Conservation (phyloP, 2,329 filamentous ascomycete genomes). For the Ascocoryne sarcoides region DNA sequence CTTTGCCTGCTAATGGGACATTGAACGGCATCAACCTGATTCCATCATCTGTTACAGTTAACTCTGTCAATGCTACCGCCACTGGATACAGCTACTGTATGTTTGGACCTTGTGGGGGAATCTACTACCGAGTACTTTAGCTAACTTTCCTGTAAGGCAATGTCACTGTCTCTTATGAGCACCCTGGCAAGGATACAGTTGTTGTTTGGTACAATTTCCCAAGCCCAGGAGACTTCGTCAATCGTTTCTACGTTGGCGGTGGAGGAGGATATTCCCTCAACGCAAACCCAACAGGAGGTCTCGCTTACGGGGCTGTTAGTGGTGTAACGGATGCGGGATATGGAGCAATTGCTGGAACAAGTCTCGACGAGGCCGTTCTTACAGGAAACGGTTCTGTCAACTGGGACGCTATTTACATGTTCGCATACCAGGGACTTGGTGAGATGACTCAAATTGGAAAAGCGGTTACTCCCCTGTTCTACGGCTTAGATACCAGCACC, state of each 20-base stretch:
- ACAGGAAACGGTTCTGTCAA: conserved; percentile 41
- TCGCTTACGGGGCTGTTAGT: conserved; percentile 33
- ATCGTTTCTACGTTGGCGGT: background rate
- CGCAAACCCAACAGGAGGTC: conserved; percentile 31
- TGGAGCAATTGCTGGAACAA: conserved; percentile 32
- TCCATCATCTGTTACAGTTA: conserved; percentile 34
- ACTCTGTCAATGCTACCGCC: conserved; percentile 30
- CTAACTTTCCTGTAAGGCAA: too few relatives aligned
- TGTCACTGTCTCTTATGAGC: conserved; percentile 24
- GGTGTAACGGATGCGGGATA: conserved; percentile 37
- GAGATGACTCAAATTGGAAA: conserved; percentile 38
- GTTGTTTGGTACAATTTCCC: conserved; percentile 30
- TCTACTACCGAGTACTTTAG: too few relatives aligned
- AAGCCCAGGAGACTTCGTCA: conserved; percentile 9
- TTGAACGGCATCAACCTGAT: conserved; percentile 34
- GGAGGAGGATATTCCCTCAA: conserved; percentile 31
- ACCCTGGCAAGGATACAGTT: conserved; percentile 23
- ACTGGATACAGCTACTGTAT: too few relatives aligned
- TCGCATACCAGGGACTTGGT: conserved; percentile 40
- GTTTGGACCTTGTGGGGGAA: too few relatives aligned
- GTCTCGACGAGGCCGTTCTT: conserved; percentile 33
- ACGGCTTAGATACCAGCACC: background rate
- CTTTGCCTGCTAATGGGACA: conserved; percentile 34
- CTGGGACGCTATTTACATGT: conserved; percentile 41
- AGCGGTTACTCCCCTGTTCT: background rate